Evolutionary conservation across 2,329 filamentous ascomycete genomes (phyloP).

Genomic region (Colletotrichum noveboracense): DNA sequence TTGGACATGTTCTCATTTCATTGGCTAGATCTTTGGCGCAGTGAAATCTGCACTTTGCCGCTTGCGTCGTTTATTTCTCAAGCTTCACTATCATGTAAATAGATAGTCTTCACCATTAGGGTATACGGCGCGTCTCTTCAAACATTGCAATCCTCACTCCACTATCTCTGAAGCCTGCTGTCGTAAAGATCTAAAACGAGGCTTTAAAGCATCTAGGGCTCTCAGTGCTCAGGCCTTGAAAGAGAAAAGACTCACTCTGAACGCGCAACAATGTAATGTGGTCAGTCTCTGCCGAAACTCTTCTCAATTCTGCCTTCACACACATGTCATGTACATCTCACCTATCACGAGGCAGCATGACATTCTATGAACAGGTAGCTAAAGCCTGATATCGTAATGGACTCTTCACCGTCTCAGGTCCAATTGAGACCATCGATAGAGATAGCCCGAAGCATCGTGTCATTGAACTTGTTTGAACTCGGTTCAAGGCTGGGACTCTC

Average conservation of each 20-base stretch:
- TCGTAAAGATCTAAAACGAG: too few species aligned
- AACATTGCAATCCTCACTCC: neutral
- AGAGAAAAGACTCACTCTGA: neutral
- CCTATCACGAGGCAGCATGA: neutral
- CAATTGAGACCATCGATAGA: neutral
- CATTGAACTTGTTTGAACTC: neutral
- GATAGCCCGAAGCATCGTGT: neutral
- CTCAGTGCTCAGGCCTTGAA: neutral
- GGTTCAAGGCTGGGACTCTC: neutral
- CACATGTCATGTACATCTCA: neutral
- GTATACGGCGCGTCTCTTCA: neutral
- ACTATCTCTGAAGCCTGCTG: neutral
- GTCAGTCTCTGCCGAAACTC: neutral
- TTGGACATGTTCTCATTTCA: neutral
- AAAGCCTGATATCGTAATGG: neutral
- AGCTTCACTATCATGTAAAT: neutral
- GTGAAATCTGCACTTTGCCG: neutral
- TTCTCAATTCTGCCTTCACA: too few species aligned
- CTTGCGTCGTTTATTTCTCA: neutral
- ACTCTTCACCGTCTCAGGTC: neutral
- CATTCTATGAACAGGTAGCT: rapidly evolving
- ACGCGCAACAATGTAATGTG: neutral
- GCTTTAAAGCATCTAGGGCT: neutral
- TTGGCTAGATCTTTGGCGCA: neutral
- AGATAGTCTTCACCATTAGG: neutral